Evolutionary conservation across 305 asterid species (phyloP), one percentile per base, ranked within the genome.

Genomic region (Fraxinus sp.): DNA sequence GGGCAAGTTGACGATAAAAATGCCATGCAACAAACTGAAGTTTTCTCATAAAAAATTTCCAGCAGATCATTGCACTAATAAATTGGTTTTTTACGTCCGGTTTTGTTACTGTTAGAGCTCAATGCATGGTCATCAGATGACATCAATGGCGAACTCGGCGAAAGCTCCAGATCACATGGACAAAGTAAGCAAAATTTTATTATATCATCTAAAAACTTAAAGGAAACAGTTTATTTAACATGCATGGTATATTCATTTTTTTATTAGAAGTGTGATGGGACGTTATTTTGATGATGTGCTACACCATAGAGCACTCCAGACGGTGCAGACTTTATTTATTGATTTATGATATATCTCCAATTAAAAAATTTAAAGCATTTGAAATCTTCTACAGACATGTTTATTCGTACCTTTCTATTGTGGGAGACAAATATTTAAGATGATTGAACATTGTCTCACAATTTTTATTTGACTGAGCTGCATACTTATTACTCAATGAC

Each of bases 131-230:
- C 72, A 26, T 33, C 30, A 4, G 72, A 77, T 77, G 72, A 79
- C 52, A 77, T 39, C 26, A 71, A 86, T 85, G 89, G 88, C 85
- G 87, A 81, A 62, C 77, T 77, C 84, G 36, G 77, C 72, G 46
- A 87, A 66, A 32, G 37, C 39, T 41, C 77, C 64, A 9, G 71
- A 64, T 30, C 64, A 76, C 79, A 77, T 83, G 32, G 85, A 82
- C 83, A 90, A 87, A 80, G 91, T 89, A 90, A 89, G 92, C 77
- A 66, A 14, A 49, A 18, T 28, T 64, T 59, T 59, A 13, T 6
- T 11, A 16, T 32, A 10, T 68, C 8, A 18, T 68, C 39, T 10
- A 11, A 5, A 14, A 32, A 10, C 10, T 70, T 4, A 11, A 7
- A 43, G 59, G 59, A 49, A 49, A 49, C 62, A 49, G 62, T 49